These are phyloP conservation scores for Mycena olivaceomarginata DNA, from an alignment of 768 basidiomycete genomes.

Conservation along the genomic window DNA sequence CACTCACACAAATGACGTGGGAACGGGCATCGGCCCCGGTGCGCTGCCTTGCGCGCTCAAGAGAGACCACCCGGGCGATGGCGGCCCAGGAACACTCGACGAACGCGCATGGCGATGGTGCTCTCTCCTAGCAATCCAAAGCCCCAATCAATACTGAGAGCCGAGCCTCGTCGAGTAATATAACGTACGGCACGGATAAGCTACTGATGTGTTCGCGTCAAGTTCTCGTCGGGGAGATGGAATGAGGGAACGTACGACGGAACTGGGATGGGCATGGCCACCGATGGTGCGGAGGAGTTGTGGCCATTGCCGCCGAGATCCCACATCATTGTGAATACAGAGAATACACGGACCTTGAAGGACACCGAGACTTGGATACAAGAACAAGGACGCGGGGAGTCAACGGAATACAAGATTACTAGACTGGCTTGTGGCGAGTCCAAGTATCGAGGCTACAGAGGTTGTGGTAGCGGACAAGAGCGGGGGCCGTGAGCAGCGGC, in stretches of 20 bases:
- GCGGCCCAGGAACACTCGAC: constrained; percentile 25
- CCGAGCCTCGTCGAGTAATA: background rate
- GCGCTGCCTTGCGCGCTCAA: background rate
- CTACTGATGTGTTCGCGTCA: constrained; percentile 9
- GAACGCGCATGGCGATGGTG: constrained; percentile 21
- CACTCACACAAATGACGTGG: constrained; percentile 22
- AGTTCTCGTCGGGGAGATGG: background rate
- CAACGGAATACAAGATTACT: too few relatives aligned
- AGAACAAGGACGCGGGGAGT: too few relatives aligned
- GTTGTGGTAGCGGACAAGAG: too few relatives aligned
- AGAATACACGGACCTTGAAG: background rate
- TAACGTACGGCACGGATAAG: constrained; percentile 34
- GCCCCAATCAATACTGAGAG: background rate
- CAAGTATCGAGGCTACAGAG: too few relatives aligned
- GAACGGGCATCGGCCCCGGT: constrained; percentile 31
- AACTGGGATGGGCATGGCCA: constrained; percentile 27
- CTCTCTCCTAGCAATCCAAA: constrained; percentile 5
- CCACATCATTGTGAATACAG: constrained; percentile 41
- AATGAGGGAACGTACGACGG: constrained; percentile 26
- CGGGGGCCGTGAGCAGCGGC: too few relatives aligned
- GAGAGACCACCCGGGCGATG: constrained; percentile 24
- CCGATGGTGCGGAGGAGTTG: constrained; percentile 1
- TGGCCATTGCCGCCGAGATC: constrained; percentile 38
- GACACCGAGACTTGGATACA: too few relatives aligned
- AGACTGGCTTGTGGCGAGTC: too few relatives aligned